Percentiles rank a stretch among this genome's conserved stretches.
phyloP scores from a whole-genome alignment of 2,329 filamentous ascomycete genomes.

The Fusarium sambucinum region DNA sequence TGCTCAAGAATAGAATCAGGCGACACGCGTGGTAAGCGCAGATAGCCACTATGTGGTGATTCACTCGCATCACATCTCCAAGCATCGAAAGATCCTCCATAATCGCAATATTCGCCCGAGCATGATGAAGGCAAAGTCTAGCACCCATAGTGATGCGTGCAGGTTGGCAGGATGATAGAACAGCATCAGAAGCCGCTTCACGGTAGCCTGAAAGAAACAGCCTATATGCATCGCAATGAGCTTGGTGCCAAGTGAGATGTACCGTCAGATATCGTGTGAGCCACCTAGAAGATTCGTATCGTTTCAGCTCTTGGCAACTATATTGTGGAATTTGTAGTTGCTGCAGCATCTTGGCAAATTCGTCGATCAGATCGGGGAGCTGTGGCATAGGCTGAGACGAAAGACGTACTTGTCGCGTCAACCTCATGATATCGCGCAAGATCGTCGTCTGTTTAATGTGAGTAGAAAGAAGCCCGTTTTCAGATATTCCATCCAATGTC shows the following conservation, averaged over 20 bases:
- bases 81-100: not conserved
- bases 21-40: not conserved
- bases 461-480: not conserved
- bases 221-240: not conserved
- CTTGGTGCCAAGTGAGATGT: not conserved
- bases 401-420: not conserved
- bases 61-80: not conserved
- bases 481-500: not conserved
- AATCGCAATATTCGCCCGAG: not conserved
- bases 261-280: not conserved
- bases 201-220: not conserved
- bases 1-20: not conserved
- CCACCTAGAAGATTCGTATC: not conserved
- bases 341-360: not conserved
- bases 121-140: not conserved
- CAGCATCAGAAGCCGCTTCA: not conserved
- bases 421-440: not conserved
- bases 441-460: not conserved
- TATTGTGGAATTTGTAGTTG: not conserved
- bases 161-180: not conserved
- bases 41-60: not conserved
- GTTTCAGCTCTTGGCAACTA: not conserved
- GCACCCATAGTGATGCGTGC: not conserved
- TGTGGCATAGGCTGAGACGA: not conserved
- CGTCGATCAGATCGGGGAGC: not conserved